phyloP scores from a whole-genome alignment of 768 basidiomycete genomes.

The Omphalotus guepiniiformis region DNA sequence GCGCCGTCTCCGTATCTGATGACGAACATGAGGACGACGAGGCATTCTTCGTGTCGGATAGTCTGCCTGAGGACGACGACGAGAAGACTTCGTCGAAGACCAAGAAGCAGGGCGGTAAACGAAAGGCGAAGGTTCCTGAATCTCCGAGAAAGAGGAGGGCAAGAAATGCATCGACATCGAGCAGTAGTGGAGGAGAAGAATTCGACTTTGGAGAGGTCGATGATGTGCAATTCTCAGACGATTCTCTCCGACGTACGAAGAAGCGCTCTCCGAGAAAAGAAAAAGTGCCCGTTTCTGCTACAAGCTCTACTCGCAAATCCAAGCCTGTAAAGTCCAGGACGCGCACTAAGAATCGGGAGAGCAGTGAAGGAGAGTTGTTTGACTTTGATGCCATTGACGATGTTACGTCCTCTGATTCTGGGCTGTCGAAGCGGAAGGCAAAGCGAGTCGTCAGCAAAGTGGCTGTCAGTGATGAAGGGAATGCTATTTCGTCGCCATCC shows the following conservation, averaged over 20 bases:
- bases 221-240: constrained; percentile 8
- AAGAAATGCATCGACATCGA: not conserved
- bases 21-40: constrained; percentile 26
- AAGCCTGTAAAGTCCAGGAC: constrained; percentile 13
- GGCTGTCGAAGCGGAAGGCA: not conserved
- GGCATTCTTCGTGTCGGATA: constrained; percentile 26
- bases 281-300: not conserved
- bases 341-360: constrained; percentile 11
- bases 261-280: not conserved
- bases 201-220: constrained; percentile 21
- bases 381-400: constrained; percentile 20
- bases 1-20: constrained; percentile 21
- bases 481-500: not conserved
- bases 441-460: not conserved
- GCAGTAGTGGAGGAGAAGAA: constrained; percentile 18
- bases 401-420: constrained; percentile 1
- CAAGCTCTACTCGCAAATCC: constrained; percentile 5
- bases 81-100: not conserved
- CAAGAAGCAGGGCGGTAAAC: constrained; percentile 9
- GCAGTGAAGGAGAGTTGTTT: constrained; percentile 26
- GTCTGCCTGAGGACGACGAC: constrained; percentile 18
- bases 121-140: constrained; percentile 6
- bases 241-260: not conserved
- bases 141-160: constrained; percentile 7
- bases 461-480: not conserved